Conservation (phyloP, 1,139 yeast species). For the Kluyveromyces marxianus region DNA sequence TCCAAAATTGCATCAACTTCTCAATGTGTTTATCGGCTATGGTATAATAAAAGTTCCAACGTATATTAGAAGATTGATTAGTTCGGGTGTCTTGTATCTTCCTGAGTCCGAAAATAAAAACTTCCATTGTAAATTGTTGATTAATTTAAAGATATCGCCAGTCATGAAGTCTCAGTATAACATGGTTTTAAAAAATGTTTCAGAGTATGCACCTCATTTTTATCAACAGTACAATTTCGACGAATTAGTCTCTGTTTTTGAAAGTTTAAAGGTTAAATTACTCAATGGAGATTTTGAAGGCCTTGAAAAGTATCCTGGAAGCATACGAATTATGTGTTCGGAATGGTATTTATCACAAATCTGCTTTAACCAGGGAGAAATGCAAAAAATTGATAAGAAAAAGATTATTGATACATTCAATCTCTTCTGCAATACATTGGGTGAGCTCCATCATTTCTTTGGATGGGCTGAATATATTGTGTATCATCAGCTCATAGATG, state of each 20-base stretch:
- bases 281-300: conserved; percentile 8
- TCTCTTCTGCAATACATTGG: conserved; percentile 22
- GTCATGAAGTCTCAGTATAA: conserved; percentile 33
- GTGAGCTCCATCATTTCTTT: conserved; percentile 25
- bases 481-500: conserved; percentile 26
- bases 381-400: not conserved
- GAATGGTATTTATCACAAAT: conserved; percentile 27
- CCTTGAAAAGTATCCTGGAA: conserved; percentile 15
- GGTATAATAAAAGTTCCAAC: conserved; percentile 45
- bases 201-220: conserved; percentile 25
- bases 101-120: conserved; percentile 30
- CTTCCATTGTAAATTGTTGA: conserved; percentile 31
- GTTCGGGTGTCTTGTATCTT: conserved; percentile 70
- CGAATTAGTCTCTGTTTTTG: conserved; percentile 16
- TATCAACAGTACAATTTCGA: conserved; percentile 25
- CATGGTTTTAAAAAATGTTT: conserved; percentile 34
- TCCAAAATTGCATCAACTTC: conserved; percentile 17
- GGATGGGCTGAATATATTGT: conserved; percentile 30
- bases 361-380: conserved; percentile 18
- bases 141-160: conserved; percentile 32
- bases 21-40: conserved; percentile 26
- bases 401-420: conserved; percentile 18
- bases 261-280: conserved; percentile 17
- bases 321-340: conserved; percentile 25
- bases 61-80: conserved; percentile 68